Conservation (phyloP, 139 green algal genomes). For the Protoeuglena noctilucae region DNA sequence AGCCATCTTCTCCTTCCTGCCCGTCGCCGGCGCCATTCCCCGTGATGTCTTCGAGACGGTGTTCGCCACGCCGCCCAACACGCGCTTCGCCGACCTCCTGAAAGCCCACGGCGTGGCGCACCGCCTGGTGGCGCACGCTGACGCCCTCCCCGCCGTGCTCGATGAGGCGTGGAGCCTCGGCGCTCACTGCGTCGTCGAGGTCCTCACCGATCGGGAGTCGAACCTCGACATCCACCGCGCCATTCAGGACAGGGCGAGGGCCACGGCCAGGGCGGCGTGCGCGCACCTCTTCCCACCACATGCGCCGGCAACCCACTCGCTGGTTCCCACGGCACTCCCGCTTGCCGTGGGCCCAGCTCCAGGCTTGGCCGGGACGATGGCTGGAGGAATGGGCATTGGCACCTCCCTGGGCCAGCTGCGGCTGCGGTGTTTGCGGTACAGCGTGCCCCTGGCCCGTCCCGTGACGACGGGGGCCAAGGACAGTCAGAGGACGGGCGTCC, state of each 20-base stretch:
- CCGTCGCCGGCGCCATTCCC: slow-evolving; percentile 51
- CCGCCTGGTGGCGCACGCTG: background rate
- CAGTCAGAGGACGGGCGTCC: no score
- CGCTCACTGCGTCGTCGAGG: slow-evolving; percentile 73
- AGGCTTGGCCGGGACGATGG: no score
- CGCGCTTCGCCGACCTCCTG: slow-evolving; percentile 17
- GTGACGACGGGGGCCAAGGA: slow-evolving; percentile 36
- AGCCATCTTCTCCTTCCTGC: slow-evolving; percentile 93
- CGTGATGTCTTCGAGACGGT: slow-evolving; percentile 55
- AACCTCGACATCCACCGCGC: slow-evolving; percentile 61
- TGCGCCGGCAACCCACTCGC: background rate
- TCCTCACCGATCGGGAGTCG: slow-evolving; percentile 29
- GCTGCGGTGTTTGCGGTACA: slow-evolving; percentile 18
- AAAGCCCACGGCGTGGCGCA: slow-evolving; percentile 15
- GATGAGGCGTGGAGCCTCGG: slow-evolving; percentile 51
- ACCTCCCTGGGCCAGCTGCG: no score
- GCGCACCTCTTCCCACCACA: background rate
- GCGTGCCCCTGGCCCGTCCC: slow-evolving; percentile 33
- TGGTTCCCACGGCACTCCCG: no score
- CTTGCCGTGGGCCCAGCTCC: no score
- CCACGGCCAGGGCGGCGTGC: background rate
- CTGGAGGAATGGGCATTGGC: no score
- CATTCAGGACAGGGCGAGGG: slow-evolving; percentile 25
- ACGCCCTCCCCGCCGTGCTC: slow-evolving; percentile 49
- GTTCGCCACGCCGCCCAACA: slow-evolving; percentile 68